These are phyloP conservation scores for Lentinula lateritia DNA, from an alignment of 768 basidiomycete species.

Conservation along the genomic window DNA sequence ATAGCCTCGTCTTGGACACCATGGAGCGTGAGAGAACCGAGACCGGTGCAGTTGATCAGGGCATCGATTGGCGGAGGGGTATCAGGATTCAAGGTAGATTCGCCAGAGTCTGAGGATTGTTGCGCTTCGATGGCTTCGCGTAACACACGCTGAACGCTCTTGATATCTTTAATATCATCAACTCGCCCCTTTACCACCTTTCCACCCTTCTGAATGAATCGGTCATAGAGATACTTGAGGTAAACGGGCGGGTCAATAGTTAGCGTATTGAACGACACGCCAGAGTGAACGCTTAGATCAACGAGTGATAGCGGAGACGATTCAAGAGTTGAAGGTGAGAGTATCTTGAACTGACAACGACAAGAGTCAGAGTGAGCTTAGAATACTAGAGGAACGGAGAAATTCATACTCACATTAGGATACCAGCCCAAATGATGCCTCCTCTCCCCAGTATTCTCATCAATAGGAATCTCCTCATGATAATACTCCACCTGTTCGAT, in stretches of 20 bases:
- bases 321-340: conserved; percentile 36
- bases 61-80: conserved; percentile 10
- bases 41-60: conserved; percentile 14
- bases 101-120: neutral
- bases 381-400: too few relatives aligned
- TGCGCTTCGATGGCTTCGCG: neutral
- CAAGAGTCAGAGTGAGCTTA: neutral
- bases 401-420: conserved; percentile 24
- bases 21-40: conserved; percentile 47
- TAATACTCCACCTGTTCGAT: conserved; percentile 43
- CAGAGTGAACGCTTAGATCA: conserved; percentile 18
- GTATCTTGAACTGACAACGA: conserved; percentile 19
- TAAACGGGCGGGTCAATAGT: conserved; percentile 62
- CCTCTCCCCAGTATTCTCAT: conserved; percentile 18
- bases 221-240: conserved; percentile 54
- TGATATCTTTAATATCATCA: conserved; percentile 56
- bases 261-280: conserved; percentile 53
- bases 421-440: conserved; percentile 29
- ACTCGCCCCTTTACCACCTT: conserved; percentile 39
- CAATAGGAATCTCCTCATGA: conserved; percentile 5
- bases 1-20: conserved; percentile 58
- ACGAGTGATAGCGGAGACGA: conserved; percentile 21
- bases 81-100: neutral
- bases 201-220: conserved; percentile 55
- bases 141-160: conserved; percentile 16